A percentile compares a stretch with the other conserved stretches of the same genome.
Evolutionary conservation across 768 basidiomycete genomes (phyloP).

Genomic region (Cystobasidium onofrii): DNA sequence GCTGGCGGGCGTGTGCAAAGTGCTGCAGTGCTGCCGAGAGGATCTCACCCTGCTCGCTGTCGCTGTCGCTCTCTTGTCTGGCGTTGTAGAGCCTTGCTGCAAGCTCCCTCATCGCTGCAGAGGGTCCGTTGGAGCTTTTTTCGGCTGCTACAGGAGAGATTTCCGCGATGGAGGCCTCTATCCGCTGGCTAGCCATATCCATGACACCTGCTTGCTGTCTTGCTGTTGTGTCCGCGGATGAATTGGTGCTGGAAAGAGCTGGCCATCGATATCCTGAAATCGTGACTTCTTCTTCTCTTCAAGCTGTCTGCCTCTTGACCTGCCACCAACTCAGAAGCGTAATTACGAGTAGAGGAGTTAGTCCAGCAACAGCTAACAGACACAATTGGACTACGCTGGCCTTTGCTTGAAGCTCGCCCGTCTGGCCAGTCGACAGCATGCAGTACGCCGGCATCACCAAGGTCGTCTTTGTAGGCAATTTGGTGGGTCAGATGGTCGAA

Average conservation of each 20-base stretch:
- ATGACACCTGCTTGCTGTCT: too few species aligned
- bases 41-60: not conserved
- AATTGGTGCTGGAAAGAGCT: not conserved
- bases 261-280: too few species aligned
- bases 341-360: too few species aligned
- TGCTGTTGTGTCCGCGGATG: not conserved
- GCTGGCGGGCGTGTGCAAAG: conserved; percentile 6
- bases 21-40: not conserved
- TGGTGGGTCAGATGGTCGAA: conserved; percentile 1
- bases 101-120: not conserved
- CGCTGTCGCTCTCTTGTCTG: not conserved
- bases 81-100: not conserved
- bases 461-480: conserved; percentile 30
- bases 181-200: too few species aligned
- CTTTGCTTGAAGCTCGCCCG: too few species aligned
- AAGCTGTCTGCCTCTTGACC: not conserved
- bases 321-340: not conserved
- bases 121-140: not conserved
- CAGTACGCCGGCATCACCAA: conserved; percentile 24
- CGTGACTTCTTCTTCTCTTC: not conserved
- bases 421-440: too few species aligned
- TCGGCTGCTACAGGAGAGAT: not conserved
- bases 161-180: too few species aligned
- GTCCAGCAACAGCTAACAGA: too few species aligned
- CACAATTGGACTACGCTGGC: too few species aligned